Conservation (phyloP, 2,329 filamentous ascomycete species). For the Claviceps sp. region DNA sequence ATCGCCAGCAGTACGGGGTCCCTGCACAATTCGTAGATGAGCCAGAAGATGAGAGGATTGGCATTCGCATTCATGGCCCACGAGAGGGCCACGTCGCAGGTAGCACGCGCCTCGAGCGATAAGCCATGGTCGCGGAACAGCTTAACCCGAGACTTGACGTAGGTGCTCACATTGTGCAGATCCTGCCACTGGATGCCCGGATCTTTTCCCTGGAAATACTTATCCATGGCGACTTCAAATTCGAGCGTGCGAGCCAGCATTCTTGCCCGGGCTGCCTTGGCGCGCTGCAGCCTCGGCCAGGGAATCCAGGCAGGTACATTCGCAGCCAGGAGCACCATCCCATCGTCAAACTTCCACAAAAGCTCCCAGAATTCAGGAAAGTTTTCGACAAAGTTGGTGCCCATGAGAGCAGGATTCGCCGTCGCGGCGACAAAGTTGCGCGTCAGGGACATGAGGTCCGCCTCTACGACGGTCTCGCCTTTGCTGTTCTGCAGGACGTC, state of each 20-base stretch:
- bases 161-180: constrained; percentile 21
- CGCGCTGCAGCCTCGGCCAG: constrained; percentile 18
- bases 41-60: constrained; percentile 25
- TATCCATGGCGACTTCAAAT: constrained; percentile 23
- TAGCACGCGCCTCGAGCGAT: constrained; percentile 19
- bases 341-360: constrained; percentile 25
- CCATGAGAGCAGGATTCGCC: constrained; percentile 22
- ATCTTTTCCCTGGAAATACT: constrained; percentile 18
- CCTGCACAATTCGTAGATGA: constrained; percentile 26
- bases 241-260: constrained; percentile 18
- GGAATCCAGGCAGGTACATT: constrained; percentile 21
- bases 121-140: constrained; percentile 18
- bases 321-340: constrained; percentile 18
- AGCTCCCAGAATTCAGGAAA: constrained; percentile 24
- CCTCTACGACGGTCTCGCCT: constrained; percentile 18
- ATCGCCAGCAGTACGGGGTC: constrained; percentile 24
- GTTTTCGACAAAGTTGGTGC: constrained; percentile 28
- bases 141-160: constrained; percentile 18
- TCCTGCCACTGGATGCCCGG: constrained; percentile 22
- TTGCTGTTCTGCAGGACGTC: constrained; percentile 15
- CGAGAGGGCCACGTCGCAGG: constrained; percentile 21
- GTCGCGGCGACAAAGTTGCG: constrained; percentile 23
- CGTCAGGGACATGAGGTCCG: constrained; percentile 20
- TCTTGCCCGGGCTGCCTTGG: constrained; percentile 16
- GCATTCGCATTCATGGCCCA: constrained; percentile 27